These are phyloP conservation scores for Xylaria sp. DNA, from an alignment of 2,329 filamentous ascomycete species.

Conservation along the genomic window DNA sequence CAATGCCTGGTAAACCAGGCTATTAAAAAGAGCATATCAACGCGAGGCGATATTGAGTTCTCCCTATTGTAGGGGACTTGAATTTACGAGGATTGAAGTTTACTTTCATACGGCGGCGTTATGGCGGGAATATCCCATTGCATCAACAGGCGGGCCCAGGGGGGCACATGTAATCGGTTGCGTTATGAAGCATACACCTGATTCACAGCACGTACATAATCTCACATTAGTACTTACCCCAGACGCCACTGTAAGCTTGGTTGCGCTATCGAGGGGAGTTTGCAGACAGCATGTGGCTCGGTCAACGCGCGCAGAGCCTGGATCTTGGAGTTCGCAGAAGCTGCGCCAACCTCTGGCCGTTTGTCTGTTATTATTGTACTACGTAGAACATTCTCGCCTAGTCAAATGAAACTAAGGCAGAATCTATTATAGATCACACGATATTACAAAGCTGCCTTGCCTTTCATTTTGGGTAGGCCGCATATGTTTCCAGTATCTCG, in stretches of 20 bases:
- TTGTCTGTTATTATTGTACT: not conserved
- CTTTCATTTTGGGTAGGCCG: not conserved
- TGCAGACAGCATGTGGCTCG: not conserved
- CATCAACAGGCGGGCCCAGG: conserved; percentile 18
- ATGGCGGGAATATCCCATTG: conserved; percentile 18
- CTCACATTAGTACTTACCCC: not conserved
- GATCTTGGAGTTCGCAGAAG: not conserved
- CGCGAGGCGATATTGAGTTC: not conserved
- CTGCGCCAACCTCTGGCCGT: not conserved
- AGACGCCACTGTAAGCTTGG: not conserved
- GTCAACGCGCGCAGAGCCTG: not conserved
- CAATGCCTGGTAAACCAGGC: conserved; percentile 62
- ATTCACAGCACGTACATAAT: conserved; percentile 25
- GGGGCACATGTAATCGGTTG: conserved; percentile 14
- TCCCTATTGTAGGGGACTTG: not conserved
- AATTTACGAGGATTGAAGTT: conserved; percentile 1
- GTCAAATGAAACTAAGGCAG: not conserved
- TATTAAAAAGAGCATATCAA: conserved; percentile 46
- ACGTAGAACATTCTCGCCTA: not conserved
- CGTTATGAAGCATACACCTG: conserved; percentile 10
- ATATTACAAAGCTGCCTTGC: too few species aligned
- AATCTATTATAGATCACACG: conserved; percentile 4
- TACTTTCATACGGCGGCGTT: conserved; percentile 28
- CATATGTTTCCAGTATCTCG: not conserved
- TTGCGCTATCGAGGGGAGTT: not conserved